These are phyloP conservation scores for Cenchrus fungigraminus DNA, from an alignment of 176 grass and related monocot species.

Conservation along the genomic window DNA sequence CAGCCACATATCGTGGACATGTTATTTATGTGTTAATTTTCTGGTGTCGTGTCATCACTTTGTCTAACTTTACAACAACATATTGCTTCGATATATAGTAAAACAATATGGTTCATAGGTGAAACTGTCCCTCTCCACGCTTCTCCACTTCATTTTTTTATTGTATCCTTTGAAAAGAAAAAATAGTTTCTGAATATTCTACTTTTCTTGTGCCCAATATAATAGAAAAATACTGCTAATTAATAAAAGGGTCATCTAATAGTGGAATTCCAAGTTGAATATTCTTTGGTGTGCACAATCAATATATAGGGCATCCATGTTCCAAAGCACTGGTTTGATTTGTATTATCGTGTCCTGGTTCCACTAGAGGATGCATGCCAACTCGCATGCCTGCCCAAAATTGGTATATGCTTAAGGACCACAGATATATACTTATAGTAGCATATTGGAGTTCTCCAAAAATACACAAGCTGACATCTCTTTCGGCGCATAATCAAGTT, in stretches of 20 bases:
- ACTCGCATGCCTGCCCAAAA: conserved; percentile 54
- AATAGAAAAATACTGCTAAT: not conserved
- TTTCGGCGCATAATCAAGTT: conserved; percentile 63
- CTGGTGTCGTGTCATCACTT: not conserved
- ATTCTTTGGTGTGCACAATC: not conserved
- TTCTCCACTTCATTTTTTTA: not conserved
- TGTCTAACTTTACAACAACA: not conserved
- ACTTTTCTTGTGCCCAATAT: not conserved
- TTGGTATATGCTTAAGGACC: conserved; percentile 44
- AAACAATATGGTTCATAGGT: not conserved
- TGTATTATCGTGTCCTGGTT: conserved; percentile 30
- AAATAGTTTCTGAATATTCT: not conserved
- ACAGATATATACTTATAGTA: conserved; percentile 42
- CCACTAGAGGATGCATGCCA: conserved; percentile 52
- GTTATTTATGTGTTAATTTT: not conserved
- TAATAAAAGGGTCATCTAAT: not conserved
- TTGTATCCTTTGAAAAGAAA: not conserved
- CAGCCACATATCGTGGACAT: not conserved
- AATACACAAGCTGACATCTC: conserved; percentile 54
- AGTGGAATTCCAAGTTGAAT: not conserved
- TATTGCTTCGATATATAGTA: not conserved
- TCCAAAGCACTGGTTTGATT: conserved; percentile 9
- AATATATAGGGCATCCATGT: conserved; percentile 7
- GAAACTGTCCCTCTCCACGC: not conserved
- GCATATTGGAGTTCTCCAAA: conserved; percentile 50